Evolutionary conservation across 2,329 filamentous ascomycete species (phyloP), one percentile per base, ranked within the genome.

Genomic region (Dothideomycetes sp.): DNA sequence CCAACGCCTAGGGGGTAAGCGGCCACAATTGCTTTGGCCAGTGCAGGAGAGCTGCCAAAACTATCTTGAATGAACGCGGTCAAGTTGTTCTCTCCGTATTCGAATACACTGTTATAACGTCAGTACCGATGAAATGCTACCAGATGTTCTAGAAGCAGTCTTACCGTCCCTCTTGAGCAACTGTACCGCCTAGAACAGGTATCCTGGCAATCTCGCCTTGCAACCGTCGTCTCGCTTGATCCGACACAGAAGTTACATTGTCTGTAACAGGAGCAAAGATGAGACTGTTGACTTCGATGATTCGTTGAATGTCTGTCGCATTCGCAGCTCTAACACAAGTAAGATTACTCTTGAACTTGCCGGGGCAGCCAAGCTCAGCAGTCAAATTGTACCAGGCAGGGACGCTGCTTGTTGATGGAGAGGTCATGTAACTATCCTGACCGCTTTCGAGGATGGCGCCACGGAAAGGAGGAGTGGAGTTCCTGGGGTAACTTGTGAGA

Each of bases 141-240:
- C 11, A 4, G 13, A 13, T n/a, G n/a, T n/a, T n/a, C n/a, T n/a
- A n/a, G n/a, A n/a, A n/a, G n/a, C n/a, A n/a, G 4, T 30, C 49
- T 15, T 47, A 51, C 48, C 53, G 51, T 27, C 59, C 59, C 51
- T 63, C 60, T 40, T 61, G 52, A 4, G 53, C 51, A 33, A 57
- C 62, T 10, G 50, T 53, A 18, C 60, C 60, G 20, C 49, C 53
- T 16, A 63, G 41, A 17, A 60, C 52, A 5, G 60, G 60, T 17
- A 63, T 53, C 16, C 50, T 48, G 4, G 58, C 54, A 27, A 61
- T 57, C 24, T 58, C 43, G 13, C 57, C 57, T 12, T 43, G 46
- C 2, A 50, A 28, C n/a, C 56, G 48, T 13, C 19, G 43, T 18
- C 45, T 41, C n/a, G 51, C 50, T 13, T 56, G 54, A 39, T 57